Base-by-base conservation (phyloP, 2,329 filamentous ascomycete genomes). In the Pyrenophora teres region DNA sequence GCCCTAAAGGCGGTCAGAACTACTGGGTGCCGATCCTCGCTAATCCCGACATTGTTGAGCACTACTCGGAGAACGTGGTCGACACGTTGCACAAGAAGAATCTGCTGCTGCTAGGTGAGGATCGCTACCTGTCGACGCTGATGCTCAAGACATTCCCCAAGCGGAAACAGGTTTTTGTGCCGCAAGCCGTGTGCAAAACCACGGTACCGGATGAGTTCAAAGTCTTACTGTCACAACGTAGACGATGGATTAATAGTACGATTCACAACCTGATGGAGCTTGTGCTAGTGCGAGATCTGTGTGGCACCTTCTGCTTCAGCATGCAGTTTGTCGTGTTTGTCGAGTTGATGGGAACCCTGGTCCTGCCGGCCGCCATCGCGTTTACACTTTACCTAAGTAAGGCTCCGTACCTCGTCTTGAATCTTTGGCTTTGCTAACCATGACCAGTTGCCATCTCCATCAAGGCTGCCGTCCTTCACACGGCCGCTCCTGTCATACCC, bases 121-220 rank as follows among this genome's bases (percentile, higher is more conserved):
- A 97, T 83, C 90, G 92, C 63, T 97, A 95, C 73, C 81, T 99
- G 56, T 95, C 92, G 30, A 99, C 94, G 7, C 86, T 99, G 56
- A 99, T 99, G 95, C 82, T 99, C 62, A 91, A 93, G 73, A 99
- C 94, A 2, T 99, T 99, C 80, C 94, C 94, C 57, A 99, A 99
- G 82, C 88, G 94, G 50, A 99, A 99, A 77, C 94, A 99, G 73
- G 90, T 99, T 52, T 99, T 99, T 72, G 91, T 99, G 39, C 95
- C 95, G 3, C 94, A 99, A 71, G 95, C 94, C 13, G 93, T 99
- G 25, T 99, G 95, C 85, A 99, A 99, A 79, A 99, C 94, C 6
- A 94, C 91, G 3, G 94, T 97, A 2, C 94, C 94, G 6, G 93
- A 97, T 50, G 80, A 88, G 63, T 99, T 99, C 77, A 90, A 84